Base-by-base conservation (phyloP, 345 rosid species). In the Corchorus olitorius region DNA sequence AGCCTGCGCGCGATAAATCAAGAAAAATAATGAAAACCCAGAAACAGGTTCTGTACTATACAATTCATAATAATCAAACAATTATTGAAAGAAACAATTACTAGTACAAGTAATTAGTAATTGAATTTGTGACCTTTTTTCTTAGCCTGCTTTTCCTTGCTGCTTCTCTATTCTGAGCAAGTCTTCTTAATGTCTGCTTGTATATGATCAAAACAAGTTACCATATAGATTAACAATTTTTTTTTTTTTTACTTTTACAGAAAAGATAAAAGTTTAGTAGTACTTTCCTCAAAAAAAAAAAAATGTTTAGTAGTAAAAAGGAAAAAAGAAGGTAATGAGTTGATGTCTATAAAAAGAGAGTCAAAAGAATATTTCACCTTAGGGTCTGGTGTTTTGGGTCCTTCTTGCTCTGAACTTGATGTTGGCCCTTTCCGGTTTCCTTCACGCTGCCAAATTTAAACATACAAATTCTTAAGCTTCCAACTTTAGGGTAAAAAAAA, bases 111-210 rank as follows among this genome's bases (percentile, higher is more conserved):
- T 52, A 35, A n/a, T n/a, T n/a, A 63, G 46, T 64, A 63, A 27
- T 64, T 60, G 27, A 27, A 27, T 49, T 27, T 49, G 34, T 33
- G n/a, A 90, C 99, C 87, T 96, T 96, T 88, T 96, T 96, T 41
- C 99, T 85, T 52, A 96, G 77, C 76, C 99, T 88, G 85, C 99
- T 93, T 86, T 96, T 96, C 84, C 99, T 89, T 54, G 99, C 99
- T 79, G 99, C 99, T 80, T 96, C 99, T 86, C 99, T 91, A 88
- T 96, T 96, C 85, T 96, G 99, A 81, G 99, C 99, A 54, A 96
- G 95, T 81, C 99, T 91, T 81, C 99, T 92, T 79, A 92, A 52
- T 75, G 93, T 91, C 99, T 96, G 83, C 27, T 65, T 3, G 75
- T 13, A 72, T 48, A 80, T 80, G 62, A 64, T 52, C 41, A 58